Base-by-base conservation (phyloP, 108 stramenopile genomes). In the Stephanodiscus triporus region DNA sequence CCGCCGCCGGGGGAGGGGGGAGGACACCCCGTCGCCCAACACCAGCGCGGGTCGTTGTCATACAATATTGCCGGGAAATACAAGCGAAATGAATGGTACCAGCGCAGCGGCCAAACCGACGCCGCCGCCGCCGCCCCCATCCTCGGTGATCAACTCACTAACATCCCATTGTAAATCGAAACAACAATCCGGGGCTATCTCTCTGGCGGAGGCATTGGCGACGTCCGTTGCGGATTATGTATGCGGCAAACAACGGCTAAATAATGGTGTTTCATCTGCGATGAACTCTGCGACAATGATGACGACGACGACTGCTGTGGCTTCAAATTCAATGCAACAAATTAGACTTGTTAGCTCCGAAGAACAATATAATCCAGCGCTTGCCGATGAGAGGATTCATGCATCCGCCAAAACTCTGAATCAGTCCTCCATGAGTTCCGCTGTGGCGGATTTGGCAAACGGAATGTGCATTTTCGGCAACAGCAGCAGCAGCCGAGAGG, bases 191-290 rank as follows among this genome's bases (percentile, higher is more conserved):
- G 51, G 23, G 51, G 24, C 0, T 6, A 60, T 40, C 6, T 77
- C 76, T 23, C 54, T 77, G 8, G 61, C 68, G 32, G 68, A 60
- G 37, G 76, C 63, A 32, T 55, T 77, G 68, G 76, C 76, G 16
- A 62, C 68, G 27, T 69, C 63, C 17, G 68, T 77, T 51, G 76
- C 76, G 13, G 68, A 69, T 64, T 56, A 55, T 34, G 53, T 68
- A 10, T 77, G 68, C 51, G 68, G 51, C 23, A 37, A 38, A 17
- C 55, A 58, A 45, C 36, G 26, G 8, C 19, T 42, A 17, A 56
- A 49, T 32, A 56, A 50, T 38, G 19, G 54, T n/a, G 19, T 30
- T 68, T 24, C 55, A n/a, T 16, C 53, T 4, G 14, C 50, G 26
- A 19, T 30, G 27, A 51, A 24, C 47, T 48, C 48, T 7, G 36